Percentiles rank a stretch among this genome's conserved stretches.
Conservation (phyloP, 1,284 basidiomycete species). For the Exobasidium rhododendri region DNA sequence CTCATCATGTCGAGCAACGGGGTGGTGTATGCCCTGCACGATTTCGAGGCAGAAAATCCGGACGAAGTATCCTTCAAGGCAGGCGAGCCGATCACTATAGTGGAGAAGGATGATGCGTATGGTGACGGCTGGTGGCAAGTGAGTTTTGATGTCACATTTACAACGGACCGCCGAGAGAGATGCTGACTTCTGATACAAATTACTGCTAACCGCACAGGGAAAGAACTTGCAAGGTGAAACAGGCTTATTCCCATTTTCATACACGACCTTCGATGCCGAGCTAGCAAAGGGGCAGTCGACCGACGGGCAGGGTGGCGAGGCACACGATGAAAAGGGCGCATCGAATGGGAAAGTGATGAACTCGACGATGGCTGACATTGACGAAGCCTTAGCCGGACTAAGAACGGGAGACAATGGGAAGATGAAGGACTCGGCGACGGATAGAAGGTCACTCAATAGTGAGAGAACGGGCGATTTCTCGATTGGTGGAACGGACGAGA, state of each 20-base stretch:
- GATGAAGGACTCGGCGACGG: neutral
- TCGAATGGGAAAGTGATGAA: conserved; percentile 37
- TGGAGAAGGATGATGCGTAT: conserved; percentile 91
- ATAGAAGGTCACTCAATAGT: conserved; percentile 27
- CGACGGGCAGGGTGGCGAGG: neutral
- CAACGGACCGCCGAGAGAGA: neutral
- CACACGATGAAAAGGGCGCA: conserved; percentile 12
- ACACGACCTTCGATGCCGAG: conserved; percentile 62
- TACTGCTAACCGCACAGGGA: conserved; percentile 63
- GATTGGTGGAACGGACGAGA: conserved; percentile 26
- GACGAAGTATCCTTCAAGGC: conserved; percentile 85
- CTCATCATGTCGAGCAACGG: conserved; percentile 23
- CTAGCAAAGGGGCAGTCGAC: conserved; percentile 32
- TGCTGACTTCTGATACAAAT: too few species aligned
- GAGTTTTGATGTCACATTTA: conserved; percentile 55
- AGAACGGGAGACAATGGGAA: conserved; percentile 20
- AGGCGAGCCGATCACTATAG: conserved; percentile 80
- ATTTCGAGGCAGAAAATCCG: conserved; percentile 84
- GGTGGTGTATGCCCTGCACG: conserved; percentile 65
- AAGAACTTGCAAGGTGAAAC: conserved; percentile 75
- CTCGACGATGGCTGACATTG: conserved; percentile 53
- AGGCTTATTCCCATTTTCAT: conserved; percentile 87
- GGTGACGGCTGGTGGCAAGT: conserved; percentile 99
- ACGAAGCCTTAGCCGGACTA: conserved; percentile 49
- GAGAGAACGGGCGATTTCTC: conserved; percentile 29